Percentiles rank a stretch among this genome's conserved stretches.
Evolutionary conservation across 345 rosid species (phyloP).

Genomic region (Eucalyptus lansdowneana): DNA sequence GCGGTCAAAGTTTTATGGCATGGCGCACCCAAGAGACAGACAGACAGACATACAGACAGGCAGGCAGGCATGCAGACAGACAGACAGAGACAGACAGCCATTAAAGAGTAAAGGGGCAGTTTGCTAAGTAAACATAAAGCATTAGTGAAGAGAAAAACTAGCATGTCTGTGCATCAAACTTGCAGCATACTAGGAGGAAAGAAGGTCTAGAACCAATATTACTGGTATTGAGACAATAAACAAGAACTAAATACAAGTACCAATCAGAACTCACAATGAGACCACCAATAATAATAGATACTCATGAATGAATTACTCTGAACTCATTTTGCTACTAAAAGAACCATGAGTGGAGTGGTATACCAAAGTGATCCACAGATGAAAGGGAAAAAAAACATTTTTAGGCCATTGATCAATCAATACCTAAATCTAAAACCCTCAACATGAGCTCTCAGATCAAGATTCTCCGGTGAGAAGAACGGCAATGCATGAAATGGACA

Average conservation of each 20-base stretch:
- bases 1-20: background rate
- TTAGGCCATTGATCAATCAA: background rate
- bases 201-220: background rate
- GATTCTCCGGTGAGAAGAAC: background rate
- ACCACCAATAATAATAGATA: background rate
- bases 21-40: background rate
- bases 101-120: background rate
- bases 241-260: background rate
- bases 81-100: background rate
- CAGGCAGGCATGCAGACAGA: background rate
- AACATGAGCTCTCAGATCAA: background rate
- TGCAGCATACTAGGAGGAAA: background rate
- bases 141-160: background rate
- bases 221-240: background rate
- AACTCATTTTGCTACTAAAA: background rate
- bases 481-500: background rate
- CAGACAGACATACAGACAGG: background rate
- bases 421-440: background rate
- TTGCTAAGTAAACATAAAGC: background rate
- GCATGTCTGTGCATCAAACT: background rate
- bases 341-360: background rate
- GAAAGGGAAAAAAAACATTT: background rate
- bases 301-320: background rate
- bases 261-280: background rate
- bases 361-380: background rate